Conservation (phyloP, 192 early-diverging fungal genomes). For the Chytriomyces sp. region DNA sequence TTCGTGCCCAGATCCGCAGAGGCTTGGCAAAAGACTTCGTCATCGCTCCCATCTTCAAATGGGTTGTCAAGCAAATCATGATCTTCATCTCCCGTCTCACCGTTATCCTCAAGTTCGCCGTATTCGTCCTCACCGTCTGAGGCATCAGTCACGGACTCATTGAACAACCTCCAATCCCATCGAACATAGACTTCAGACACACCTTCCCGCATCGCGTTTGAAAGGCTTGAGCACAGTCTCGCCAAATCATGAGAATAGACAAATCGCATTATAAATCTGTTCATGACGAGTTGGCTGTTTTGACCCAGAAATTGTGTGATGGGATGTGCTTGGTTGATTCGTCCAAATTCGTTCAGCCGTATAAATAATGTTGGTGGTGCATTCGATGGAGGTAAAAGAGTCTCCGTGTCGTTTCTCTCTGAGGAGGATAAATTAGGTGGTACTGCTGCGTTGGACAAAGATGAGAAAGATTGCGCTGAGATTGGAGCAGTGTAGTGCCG, state of each 20-base stretch:
- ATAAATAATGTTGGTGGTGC: slow-evolving; percentile 25
- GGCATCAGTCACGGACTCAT: not conserved
- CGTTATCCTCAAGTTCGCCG: not conserved
- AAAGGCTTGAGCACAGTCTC: slow-evolving; percentile 33
- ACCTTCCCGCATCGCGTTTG: slow-evolving; percentile 31
- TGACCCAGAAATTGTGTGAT: slow-evolving; percentile 30
- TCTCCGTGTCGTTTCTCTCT: not conserved
- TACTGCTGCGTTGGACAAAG: no score
- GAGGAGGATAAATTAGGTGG: no score
- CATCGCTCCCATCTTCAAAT: not conserved
- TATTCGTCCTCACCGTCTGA: not conserved
- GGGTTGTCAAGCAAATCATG: not conserved
- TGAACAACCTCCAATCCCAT: slow-evolving; percentile 38
- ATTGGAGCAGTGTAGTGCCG: slow-evolving; percentile 7
- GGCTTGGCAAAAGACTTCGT: not conserved
- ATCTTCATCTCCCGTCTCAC: not conserved
- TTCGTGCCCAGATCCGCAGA: not conserved
- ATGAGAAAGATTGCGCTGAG: not conserved
- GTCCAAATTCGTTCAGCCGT: slow-evolving; percentile 40
- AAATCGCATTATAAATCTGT: slow-evolving; percentile 47
- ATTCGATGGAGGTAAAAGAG: not conserved
- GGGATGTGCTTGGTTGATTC: slow-evolving; percentile 41
- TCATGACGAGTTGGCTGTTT: slow-evolving; percentile 25
- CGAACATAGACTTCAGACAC: slow-evolving; percentile 40
- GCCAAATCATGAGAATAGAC: slow-evolving; percentile 32